Percentiles rank a stretch among this genome's conserved stretches.
These are phyloP conservation scores for Penicillium brasilianum DNA, from an alignment of 2,329 filamentous ascomycete genomes.

Conservation along the genomic window DNA sequence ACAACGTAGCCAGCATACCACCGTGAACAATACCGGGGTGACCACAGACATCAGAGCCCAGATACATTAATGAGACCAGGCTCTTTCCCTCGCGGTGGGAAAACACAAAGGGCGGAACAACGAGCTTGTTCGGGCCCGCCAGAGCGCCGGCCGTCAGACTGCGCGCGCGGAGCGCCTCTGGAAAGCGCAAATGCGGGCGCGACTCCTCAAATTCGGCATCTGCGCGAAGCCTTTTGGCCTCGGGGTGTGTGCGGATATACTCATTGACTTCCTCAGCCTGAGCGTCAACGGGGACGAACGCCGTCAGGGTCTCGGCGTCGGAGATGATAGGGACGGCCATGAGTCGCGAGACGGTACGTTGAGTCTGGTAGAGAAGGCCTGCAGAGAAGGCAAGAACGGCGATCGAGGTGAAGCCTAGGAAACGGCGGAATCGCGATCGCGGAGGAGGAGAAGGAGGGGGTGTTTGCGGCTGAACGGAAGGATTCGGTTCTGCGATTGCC, in stretches of 20 bases:
- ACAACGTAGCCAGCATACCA: constrained; percentile 84
- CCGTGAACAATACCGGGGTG: constrained; percentile 92
- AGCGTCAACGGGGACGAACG: constrained; percentile 66
- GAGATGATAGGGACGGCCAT: constrained; percentile 55
- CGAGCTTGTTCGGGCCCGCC: constrained; percentile 73
- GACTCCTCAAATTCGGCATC: constrained; percentile 73
- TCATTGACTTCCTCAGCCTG: constrained; percentile 66
- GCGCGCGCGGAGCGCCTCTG: constrained; percentile 68
- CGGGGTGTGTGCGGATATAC: constrained; percentile 74
- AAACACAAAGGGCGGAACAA: constrained; percentile 81
- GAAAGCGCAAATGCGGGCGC: constrained; percentile 86
- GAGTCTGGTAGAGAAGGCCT: constrained; percentile 37
- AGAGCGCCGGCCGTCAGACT: constrained; percentile 85
- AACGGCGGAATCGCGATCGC: constrained; percentile 40
- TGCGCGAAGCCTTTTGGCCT: constrained; percentile 71
- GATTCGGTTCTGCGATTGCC: constrained; percentile 16
- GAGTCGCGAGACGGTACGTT: constrained; percentile 34
- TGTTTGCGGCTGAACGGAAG: constrained; percentile 11
- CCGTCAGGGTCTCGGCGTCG: constrained; percentile 73
- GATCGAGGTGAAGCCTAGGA: constrained; percentile 44
- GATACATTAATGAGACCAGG: constrained; percentile 73
- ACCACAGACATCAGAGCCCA: constrained; percentile 81
- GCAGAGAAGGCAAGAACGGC: constrained; percentile 41
- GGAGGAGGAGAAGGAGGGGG: constrained; percentile 15
- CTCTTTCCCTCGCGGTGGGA: constrained; percentile 71